Evolutionary conservation across 495 filamentous ascomycete genomes (phyloP).

Genomic region (Cercophora scortea): DNA sequence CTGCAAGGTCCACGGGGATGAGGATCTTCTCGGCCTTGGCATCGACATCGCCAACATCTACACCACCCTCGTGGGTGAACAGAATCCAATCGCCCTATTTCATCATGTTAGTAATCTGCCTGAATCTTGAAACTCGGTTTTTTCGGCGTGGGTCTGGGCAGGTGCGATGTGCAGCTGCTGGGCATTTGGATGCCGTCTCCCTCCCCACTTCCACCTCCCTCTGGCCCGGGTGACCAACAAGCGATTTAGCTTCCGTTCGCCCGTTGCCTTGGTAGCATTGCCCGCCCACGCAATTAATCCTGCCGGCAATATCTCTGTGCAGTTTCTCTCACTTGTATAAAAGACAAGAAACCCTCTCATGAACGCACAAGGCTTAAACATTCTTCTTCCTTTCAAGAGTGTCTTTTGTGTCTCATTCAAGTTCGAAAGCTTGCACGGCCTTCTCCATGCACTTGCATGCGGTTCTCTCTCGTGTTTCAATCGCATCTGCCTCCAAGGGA

Average conservation of each 20-base stretch:
- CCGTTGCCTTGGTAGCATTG: constrained; percentile 28
- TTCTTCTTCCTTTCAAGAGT: neutral
- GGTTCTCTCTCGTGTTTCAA: neutral
- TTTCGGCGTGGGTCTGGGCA: no score
- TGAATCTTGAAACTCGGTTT: neutral
- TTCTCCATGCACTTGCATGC: neutral
- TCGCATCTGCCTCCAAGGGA: constrained; percentile 7
- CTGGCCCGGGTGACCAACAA: no score
- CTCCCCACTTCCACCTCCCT: no score
- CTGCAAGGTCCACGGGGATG: constrained; percentile 86
- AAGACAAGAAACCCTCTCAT: neutral
- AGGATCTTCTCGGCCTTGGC: constrained; percentile 97
- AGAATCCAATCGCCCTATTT: constrained; percentile 96
- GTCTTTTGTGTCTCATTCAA: neutral
- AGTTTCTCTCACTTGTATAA: constrained; percentile 4
- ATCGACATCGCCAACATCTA: constrained; percentile 98
- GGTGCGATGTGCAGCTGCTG: no score
- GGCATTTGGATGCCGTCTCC: no score
- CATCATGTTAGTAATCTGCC: neutral
- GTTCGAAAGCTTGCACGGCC: neutral
- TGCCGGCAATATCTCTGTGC: constrained; percentile 1
- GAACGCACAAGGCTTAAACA: no score
- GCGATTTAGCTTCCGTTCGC: constrained; percentile 49
- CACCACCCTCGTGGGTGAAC: constrained; percentile 98
- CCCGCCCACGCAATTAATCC: constrained; percentile 9